Evolutionary conservation across 2,329 filamentous ascomycete species (phyloP).

Genomic region (Trichoderma arundinaceum): DNA sequence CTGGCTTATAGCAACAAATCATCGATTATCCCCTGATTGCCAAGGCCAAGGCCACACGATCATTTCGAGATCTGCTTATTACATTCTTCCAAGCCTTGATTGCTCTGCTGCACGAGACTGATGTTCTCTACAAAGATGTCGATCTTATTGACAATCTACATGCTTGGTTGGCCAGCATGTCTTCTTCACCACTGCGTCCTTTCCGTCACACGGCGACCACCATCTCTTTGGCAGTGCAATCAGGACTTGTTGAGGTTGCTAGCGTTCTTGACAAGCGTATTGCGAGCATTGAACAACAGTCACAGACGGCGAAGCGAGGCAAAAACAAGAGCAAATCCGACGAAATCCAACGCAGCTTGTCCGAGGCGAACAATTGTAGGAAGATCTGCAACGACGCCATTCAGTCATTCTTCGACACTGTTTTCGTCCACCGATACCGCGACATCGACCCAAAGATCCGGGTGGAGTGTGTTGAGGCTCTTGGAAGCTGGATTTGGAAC

Average conservation of each 20-base stretch:
- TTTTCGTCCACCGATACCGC: constrained; percentile 94
- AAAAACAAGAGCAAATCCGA: constrained; percentile 80
- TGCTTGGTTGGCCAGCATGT: constrained; percentile 89
- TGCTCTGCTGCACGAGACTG: constrained; percentile 79
- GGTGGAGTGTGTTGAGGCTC: constrained; percentile 82
- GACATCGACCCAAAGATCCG: constrained; percentile 91
- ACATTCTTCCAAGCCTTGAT: constrained; percentile 81
- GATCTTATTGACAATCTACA: constrained; percentile 86
- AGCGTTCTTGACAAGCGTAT: constrained; percentile 72
- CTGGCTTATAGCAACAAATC: constrained; percentile 64
- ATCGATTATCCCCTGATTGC: constrained; percentile 92
- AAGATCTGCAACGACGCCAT: constrained; percentile 74
- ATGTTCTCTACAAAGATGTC: constrained; percentile 76
- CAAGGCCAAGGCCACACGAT: constrained; percentile 74
- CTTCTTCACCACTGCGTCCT: constrained; percentile 82
- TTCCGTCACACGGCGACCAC: constrained; percentile 95
- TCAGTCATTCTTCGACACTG: constrained; percentile 85
- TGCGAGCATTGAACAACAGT: constrained; percentile 77
- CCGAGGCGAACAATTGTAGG: constrained; percentile 71
- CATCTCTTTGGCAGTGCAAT: constrained; percentile 79
- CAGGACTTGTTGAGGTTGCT: constrained; percentile 75
- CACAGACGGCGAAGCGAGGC: constrained; percentile 73
- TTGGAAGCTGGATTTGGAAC: constrained; percentile 86
- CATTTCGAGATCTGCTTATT: constrained; percentile 78
- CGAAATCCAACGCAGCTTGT: constrained; percentile 73